phyloP scores from a whole-genome alignment of 768 basidiomycete genomes.

The Russula sp. region DNA sequence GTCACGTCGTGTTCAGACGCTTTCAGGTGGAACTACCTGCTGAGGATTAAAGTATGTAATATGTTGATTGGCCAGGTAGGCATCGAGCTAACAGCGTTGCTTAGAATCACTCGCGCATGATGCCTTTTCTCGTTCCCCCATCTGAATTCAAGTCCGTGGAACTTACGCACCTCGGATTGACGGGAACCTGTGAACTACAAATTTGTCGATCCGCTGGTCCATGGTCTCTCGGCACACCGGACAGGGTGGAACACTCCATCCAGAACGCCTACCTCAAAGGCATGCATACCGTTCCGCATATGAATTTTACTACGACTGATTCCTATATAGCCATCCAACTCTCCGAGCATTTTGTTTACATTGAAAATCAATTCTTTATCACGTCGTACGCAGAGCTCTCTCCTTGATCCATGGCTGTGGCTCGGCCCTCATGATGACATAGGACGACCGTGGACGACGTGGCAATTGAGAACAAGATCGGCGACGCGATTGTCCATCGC shows the following conservation, averaged over 20 bases:
- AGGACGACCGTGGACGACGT: conserved; percentile 83
- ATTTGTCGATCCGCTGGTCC: conserved; percentile 93
- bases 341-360: conserved; percentile 97
- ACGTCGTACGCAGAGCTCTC: conserved; percentile 54
- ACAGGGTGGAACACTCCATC: conserved; percentile 82
- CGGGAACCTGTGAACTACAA: conserved; percentile 95
- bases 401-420: not conserved
- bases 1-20: conserved; percentile 3
- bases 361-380: conserved; percentile 93
- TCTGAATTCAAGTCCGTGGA: conserved; percentile 85
- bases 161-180: conserved; percentile 69
- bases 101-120: conserved; percentile 82
- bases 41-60: conserved; percentile 78
- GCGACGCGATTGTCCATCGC: conserved; percentile 86
- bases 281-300: conserved; percentile 22
- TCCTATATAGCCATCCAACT: conserved; percentile 65
- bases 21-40: conserved; percentile 83
- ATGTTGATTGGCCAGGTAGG: not conserved
- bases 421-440: conserved; percentile 8
- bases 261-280: conserved; percentile 93
- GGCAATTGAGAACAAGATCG: conserved; percentile 87
- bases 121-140: conserved; percentile 93
- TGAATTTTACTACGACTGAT: not conserved
- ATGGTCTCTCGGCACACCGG: conserved; percentile 92
- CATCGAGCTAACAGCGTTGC: not conserved